A percentile compares a stretch with the other conserved stretches of the same genome.
Evolutionary conservation across 2,329 filamentous ascomycete species (phyloP).

Genomic region (Colletotrichum sp.): DNA sequence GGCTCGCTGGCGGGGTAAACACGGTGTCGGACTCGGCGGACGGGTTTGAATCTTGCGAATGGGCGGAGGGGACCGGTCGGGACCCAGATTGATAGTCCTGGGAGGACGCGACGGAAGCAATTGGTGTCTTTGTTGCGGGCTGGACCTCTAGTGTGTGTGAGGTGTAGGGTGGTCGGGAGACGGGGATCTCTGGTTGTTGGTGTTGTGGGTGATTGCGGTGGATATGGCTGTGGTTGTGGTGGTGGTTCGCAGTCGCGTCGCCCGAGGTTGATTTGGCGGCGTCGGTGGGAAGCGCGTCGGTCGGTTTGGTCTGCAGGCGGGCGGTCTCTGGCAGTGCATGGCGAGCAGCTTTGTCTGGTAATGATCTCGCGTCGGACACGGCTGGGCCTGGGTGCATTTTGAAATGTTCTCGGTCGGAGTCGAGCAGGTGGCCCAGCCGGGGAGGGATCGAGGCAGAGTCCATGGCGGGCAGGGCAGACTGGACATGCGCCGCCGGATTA

Average conservation of each 20-base stretch:
- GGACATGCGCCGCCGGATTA: not conserved
- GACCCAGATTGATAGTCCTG: not conserved
- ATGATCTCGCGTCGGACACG: not conserved
- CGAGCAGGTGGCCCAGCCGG: conserved; percentile 9
- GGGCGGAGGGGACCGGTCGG: conserved; percentile 25
- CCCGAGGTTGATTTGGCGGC: conserved; percentile 2
- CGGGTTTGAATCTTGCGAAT: conserved; percentile 31
- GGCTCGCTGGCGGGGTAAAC: conserved; percentile 32
- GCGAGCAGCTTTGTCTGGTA: conserved; percentile 1
- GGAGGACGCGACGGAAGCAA: conserved; percentile 25
- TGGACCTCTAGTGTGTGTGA: conserved; percentile 17
- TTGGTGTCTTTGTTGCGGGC: conserved; percentile 25
- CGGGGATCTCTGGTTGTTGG: not conserved
- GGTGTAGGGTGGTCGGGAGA: not conserved
- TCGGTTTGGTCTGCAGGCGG: not conserved
- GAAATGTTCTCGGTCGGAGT: conserved; percentile 5
- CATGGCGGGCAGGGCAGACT: conserved; percentile 10
- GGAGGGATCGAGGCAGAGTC: conserved; percentile 19
- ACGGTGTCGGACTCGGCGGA: conserved; percentile 31
- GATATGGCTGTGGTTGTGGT: not conserved
- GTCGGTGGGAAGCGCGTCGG: conserved; percentile 4
- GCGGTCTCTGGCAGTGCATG: not conserved
- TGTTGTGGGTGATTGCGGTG: not conserved
- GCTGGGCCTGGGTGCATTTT: not conserved
- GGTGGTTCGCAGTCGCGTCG: conserved; percentile 21